These are phyloP conservation scores for Withania somnifera DNA, from an alignment of 305 asterid genomes.

Conservation along the genomic window DNA sequence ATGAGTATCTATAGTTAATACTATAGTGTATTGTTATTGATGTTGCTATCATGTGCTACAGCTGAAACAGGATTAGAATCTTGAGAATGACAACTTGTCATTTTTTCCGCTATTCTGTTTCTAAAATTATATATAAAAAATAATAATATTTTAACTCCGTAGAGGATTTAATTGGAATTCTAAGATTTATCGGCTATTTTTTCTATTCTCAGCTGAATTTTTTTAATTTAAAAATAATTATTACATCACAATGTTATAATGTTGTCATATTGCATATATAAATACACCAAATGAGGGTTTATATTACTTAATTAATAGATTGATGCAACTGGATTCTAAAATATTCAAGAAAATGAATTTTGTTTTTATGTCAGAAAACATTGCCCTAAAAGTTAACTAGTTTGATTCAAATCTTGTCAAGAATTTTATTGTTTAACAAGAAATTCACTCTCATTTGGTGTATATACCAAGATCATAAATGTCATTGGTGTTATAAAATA, in stretches of 20 bases:
- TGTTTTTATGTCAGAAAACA: background rate
- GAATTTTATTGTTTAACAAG: background rate
- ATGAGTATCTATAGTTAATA: constrained; percentile 1
- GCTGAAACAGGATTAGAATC: constrained; percentile 4
- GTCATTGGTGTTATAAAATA: background rate
- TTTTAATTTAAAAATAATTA: too few relatives aligned
- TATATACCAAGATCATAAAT: background rate
- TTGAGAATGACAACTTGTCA: constrained; percentile 5
- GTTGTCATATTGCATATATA: background rate
- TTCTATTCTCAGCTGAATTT: too few relatives aligned
- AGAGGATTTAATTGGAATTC: too few relatives aligned
- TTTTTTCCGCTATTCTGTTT: constrained; percentile 6
- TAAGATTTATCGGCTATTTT: too few relatives aligned
- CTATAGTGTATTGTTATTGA: background rate
- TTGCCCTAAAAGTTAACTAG: background rate
- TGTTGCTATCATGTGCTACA: constrained; percentile 1
- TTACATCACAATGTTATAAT: background rate
- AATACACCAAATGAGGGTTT: background rate
- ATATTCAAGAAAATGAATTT: background rate
- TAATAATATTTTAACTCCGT: too few relatives aligned
- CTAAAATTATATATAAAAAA: too few relatives aligned
- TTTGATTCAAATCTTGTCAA: background rate
- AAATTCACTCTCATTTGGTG: background rate
- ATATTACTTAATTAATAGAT: background rate
- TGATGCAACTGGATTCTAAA: background rate